Evolutionary conservation across 2,329 filamentous ascomycete genomes (phyloP).

Genomic region (Fusarium brachygibbosum): DNA sequence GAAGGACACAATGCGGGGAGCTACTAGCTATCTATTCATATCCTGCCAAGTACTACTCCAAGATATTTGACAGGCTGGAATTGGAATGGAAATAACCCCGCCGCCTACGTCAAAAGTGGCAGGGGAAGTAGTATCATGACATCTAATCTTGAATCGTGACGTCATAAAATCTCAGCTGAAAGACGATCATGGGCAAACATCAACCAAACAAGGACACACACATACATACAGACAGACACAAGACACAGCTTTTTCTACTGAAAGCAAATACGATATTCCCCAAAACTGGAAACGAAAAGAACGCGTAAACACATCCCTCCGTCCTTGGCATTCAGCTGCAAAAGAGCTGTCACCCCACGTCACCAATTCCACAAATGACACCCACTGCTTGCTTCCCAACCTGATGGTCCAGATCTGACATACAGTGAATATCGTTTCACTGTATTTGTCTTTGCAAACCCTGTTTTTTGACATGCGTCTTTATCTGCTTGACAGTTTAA

Average conservation of each 20-base stretch:
- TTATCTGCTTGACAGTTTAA: background rate
- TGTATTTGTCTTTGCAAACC: background rate
- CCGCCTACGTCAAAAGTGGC: constrained; percentile 41
- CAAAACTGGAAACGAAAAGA: background rate
- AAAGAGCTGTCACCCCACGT: constrained; percentile 15
- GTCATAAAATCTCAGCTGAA: constrained; percentile 31
- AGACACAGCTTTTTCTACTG: background rate
- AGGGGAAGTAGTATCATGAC: constrained; percentile 28
- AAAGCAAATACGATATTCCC: background rate
- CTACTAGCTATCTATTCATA: background rate
- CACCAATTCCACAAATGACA: constrained; percentile 32
- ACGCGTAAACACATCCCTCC: background rate
- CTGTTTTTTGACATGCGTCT: constrained; percentile 15
- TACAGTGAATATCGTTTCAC: background rate
- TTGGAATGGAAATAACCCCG: constrained; percentile 37
- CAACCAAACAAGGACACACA: constrained; percentile 16
- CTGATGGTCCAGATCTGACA: background rate
- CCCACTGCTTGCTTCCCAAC: background rate
- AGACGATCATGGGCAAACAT: constrained; percentile 5
- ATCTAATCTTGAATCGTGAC: constrained; percentile 23
- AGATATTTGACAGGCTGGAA: background rate
- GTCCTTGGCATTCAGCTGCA: constrained; percentile 8
- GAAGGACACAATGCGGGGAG: background rate
- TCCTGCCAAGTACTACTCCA: background rate
- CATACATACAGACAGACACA: background rate